Percentiles rank a stretch among this genome's conserved stretches.
phyloP scores from a whole-genome alignment of 2,329 filamentous ascomycete genomes.

The Leptosphaerulina australis region DNA sequence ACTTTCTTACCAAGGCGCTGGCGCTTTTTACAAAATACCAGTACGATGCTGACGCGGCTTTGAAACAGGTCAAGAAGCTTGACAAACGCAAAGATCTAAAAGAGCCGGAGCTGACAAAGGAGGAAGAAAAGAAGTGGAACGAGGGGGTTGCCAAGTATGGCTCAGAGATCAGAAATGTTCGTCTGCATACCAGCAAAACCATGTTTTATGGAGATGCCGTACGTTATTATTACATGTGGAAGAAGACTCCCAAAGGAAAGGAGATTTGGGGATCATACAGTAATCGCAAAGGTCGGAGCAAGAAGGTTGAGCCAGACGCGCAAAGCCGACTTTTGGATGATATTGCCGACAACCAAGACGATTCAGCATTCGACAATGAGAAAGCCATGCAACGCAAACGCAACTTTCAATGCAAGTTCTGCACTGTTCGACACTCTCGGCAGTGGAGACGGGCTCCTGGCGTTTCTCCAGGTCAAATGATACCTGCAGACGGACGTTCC shows the following conservation, averaged over 20 bases:
- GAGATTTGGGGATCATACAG: constrained; percentile 90
- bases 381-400: constrained; percentile 82
- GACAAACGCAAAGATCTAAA: constrained; percentile 75
- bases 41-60: constrained; percentile 73
- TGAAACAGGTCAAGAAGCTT: constrained; percentile 70
- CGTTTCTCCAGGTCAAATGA: constrained; percentile 71
- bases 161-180: constrained; percentile 84
- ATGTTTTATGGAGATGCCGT: constrained; percentile 81
- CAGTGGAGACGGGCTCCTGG: constrained; percentile 92
- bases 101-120: constrained; percentile 77
- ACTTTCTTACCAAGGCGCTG: constrained; percentile 83
- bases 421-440: constrained; percentile 75
- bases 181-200: constrained; percentile 78
- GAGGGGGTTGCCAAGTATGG: constrained; percentile 89
- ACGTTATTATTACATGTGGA: constrained; percentile 97
- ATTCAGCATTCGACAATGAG: constrained; percentile 91
- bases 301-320: constrained; percentile 61
- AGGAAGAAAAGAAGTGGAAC: constrained; percentile 88
- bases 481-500: constrained; percentile 70
- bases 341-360: constrained; percentile 88
- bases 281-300: constrained; percentile 88
- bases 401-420: constrained; percentile 93
- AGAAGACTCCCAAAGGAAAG: constrained; percentile 84
- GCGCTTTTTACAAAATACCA: constrained; percentile 73
- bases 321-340: constrained; percentile 86